Evolutionary conservation across 2,329 filamentous ascomycete species (phyloP), one percentile per base, ranked within the genome.

Genomic region (Penicillium fuscoglaucum): DNA sequence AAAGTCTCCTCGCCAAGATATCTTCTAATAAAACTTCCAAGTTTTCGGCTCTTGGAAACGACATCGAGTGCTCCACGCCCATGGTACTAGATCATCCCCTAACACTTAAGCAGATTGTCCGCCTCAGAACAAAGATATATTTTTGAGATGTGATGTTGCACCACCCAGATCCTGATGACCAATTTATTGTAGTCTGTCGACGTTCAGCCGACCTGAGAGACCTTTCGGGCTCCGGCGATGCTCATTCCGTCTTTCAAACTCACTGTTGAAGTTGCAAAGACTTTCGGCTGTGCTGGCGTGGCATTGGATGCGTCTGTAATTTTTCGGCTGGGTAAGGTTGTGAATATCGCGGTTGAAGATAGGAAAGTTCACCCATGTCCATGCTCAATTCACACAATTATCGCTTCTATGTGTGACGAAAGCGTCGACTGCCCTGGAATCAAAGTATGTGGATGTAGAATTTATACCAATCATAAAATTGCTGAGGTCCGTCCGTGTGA

Each of bases 1-100:
- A n/a, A n/a, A n/a, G n/a, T n/a, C n/a, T n/a, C 76, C 51, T 81
- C 78, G 56, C 80, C 78, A 0, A 70, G 58, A 28, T 80, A 74
- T 60, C 80, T 78, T 19, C 78, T 77, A 37, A 80, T 77, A 0
- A 81, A 64, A 1, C 81, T 55, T 4, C 68, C 72, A 45, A 76
- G 69, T 0, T 66, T 57, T 15, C 77, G 66, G 4, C 54, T 57
- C 28, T 68, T 72, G 55, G 80, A 79, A 31, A 75, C 69, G 1
- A 66, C 58, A 0, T 78, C 74, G 48, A 80, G 79, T 0, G 55
- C 61, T 0, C 73, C 72, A 44, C 69, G 70, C 31, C 70, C 68
- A 13, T 78, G 66, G 21, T 79, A 79, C 0, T 75, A 67, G 1
- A 75, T 70, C 62, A 80, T 76, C 0, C 70, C 72, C 0, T 67